Conservation (phyloP, 495 filamentous ascomycete species). For the Sordaria brevicollis region DNA sequence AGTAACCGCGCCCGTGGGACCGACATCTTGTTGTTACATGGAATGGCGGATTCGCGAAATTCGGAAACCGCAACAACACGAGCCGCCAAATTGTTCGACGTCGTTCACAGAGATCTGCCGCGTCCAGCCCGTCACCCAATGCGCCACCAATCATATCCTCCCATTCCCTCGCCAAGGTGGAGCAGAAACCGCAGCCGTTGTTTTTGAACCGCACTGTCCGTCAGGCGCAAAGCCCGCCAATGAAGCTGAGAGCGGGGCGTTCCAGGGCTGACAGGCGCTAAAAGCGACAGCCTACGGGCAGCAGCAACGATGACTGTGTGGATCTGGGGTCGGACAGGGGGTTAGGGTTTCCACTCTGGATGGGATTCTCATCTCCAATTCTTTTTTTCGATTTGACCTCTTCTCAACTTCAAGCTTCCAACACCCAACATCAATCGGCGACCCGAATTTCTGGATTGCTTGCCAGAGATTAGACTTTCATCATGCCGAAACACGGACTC, state of each 20-base stretch:
- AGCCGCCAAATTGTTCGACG: background rate
- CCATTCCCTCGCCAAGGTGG: background rate
- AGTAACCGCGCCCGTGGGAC: slow-evolving; percentile 61
- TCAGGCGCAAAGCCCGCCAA: background rate
- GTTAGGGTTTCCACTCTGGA: background rate
- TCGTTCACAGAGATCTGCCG: slow-evolving; percentile 10
- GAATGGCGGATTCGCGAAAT: slow-evolving; percentile 1
- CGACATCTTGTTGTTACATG: slow-evolving; percentile 48
- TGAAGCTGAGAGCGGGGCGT: slow-evolving; percentile 1
- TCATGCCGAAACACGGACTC: background rate
- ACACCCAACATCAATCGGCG: background rate
- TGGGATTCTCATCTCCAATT: background rate
- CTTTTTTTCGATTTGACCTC: background rate
- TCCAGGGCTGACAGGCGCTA: background rate
- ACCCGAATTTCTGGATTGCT: background rate
- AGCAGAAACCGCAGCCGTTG: background rate
- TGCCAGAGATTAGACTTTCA: background rate
- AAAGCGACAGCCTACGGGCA: background rate
- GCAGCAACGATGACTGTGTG: background rate
- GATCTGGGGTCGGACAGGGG: background rate
- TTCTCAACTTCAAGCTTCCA: background rate
- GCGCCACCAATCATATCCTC: slow-evolving; percentile 4
- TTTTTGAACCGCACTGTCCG: slow-evolving; percentile 1
- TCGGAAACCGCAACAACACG: slow-evolving; percentile 1
- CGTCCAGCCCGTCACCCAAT: background rate